Percentiles rank a stretch among this genome's conserved stretches.
Evolutionary conservation across 495 filamentous ascomycete species (phyloP).

Genomic region (Hypoxylon subgilvum): DNA sequence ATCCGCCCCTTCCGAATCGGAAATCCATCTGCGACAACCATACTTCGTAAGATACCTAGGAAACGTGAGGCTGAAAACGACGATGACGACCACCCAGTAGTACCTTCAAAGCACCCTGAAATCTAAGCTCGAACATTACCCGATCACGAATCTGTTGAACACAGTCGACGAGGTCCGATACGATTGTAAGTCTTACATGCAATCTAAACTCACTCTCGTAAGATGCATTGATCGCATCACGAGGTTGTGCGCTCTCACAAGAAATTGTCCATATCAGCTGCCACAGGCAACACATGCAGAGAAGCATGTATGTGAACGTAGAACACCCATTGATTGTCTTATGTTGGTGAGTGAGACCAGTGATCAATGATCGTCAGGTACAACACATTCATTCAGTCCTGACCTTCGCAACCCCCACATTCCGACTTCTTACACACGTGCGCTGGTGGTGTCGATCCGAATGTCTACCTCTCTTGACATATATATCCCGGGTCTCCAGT

Average conservation of each 20-base stretch:
- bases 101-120: background rate
- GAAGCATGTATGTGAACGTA: background rate
- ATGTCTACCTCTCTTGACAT: background rate
- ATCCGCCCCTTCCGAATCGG: conserved; percentile 26
- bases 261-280: background rate
- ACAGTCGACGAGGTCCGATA: no score
- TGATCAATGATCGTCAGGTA: conserved; percentile 35
- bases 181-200: no score
- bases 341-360: conserved; percentile 8
- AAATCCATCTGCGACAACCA: conserved; percentile 6
- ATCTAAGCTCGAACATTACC: background rate
- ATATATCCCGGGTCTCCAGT: background rate
- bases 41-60: no score
- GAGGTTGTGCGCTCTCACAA: background rate
- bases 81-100: background rate
- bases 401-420: conserved; percentile 15
- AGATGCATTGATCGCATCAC: background rate
- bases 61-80: conserved; percentile 23
- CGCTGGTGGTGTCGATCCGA: conserved; percentile 18
- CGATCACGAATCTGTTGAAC: background rate
- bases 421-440: conserved; percentile 14
- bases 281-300: no score
- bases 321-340: background rate
- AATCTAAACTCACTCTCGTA: no score
- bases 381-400: conserved; percentile 28